phyloP scores from a whole-genome alignment of 164 flowering plant genomes.

The Houttuynia cordata region DNA sequence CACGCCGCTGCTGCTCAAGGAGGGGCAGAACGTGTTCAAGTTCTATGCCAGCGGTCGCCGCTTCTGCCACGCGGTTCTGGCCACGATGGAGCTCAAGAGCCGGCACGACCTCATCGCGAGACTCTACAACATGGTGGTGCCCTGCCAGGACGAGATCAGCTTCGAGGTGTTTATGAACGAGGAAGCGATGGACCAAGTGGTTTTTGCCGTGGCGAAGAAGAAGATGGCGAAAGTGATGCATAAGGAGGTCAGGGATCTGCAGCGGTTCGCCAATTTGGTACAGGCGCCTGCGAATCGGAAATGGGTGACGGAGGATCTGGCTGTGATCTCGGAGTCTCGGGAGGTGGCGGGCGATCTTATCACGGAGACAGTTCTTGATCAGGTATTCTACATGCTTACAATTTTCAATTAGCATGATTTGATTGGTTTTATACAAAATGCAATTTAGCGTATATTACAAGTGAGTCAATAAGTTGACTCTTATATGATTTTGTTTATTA shows the following conservation, averaged over 20 bases:
- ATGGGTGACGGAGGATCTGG: slow-evolving; percentile 78
- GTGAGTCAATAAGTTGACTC: too few species aligned
- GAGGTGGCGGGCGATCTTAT: slow-evolving; percentile 91
- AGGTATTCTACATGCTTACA: slow-evolving; percentile 32
- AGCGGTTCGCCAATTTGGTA: slow-evolving; percentile 50
- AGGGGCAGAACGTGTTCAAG: slow-evolving; percentile 84
- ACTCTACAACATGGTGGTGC: slow-evolving; percentile 61
- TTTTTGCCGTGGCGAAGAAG: slow-evolving; percentile 87
- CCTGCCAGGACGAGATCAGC: slow-evolving; percentile 76
- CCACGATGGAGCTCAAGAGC: slow-evolving; percentile 86
- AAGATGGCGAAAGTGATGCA: slow-evolving; percentile 77
- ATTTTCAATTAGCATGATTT: too few species aligned
- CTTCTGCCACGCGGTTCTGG: slow-evolving; percentile 76
- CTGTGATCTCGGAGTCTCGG: slow-evolving; percentile 65
- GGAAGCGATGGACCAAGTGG: slow-evolving; percentile 86
- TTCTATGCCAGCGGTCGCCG: slow-evolving; percentile 95
- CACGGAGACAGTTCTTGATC: slow-evolving; percentile 82
- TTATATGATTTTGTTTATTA: too few species aligned
- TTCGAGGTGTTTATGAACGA: slow-evolving; percentile 96
- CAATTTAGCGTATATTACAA: too few species aligned
- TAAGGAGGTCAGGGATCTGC: slow-evolving; percentile 79
- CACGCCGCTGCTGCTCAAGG: slow-evolving; percentile 81
- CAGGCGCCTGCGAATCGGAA: slow-evolving; percentile 45
- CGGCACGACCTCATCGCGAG: slow-evolving; percentile 86
- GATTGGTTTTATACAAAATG: background rate